Conservation (phyloP, 2,329 filamentous ascomycete genomes). For the Diplodia mutila region DNA sequence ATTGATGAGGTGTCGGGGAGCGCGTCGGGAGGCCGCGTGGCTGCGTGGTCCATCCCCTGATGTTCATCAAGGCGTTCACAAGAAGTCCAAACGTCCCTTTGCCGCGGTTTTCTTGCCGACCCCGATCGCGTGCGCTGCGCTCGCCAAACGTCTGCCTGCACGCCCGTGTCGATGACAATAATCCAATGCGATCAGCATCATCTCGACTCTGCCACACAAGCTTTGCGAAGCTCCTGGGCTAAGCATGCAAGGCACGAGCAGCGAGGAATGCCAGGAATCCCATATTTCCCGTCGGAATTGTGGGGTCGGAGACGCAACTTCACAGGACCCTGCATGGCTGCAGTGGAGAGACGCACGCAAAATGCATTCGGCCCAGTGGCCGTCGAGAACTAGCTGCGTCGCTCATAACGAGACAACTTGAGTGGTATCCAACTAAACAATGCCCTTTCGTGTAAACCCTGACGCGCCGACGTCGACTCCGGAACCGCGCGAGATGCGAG, state of each 20-base stretch:
- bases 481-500: background rate
- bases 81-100: constrained; percentile 18
- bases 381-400: constrained; percentile 3
- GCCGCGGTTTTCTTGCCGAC: constrained; percentile 15
- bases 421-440: constrained; percentile 25
- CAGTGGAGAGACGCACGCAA: constrained; percentile 9
- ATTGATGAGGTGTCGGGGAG: constrained; percentile 8
- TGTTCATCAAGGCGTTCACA: constrained; percentile 21
- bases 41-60: constrained; percentile 16
- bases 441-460: constrained; percentile 13
- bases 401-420: constrained; percentile 4
- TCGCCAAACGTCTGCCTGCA: background rate
- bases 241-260: constrained; percentile 17
- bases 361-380: constrained; percentile 4
- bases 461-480: constrained; percentile 7
- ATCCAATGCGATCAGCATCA: background rate
- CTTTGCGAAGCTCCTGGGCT: constrained; percentile 16
- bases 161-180: constrained; percentile 3
- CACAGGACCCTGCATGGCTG: background rate
- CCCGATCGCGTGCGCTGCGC: background rate
- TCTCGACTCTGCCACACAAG: background rate
- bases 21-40: constrained; percentile 17
- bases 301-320: constrained; percentile 1
- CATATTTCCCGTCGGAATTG: background rate
- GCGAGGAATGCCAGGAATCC: background rate